Conservation (phyloP, 441 rosid species). For the Kokia cookei region DNA sequence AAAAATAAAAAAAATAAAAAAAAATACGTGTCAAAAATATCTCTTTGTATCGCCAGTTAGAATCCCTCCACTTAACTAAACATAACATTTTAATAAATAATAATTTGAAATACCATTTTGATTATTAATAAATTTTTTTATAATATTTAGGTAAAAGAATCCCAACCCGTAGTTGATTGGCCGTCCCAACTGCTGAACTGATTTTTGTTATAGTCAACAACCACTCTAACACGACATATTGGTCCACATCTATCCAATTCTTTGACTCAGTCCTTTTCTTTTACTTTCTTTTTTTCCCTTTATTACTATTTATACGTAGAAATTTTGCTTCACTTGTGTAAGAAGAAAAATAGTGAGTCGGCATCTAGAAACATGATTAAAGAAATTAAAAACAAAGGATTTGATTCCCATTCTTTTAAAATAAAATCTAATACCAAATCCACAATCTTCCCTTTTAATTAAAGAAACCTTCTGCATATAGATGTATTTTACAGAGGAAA, state of each 20-base stretch:
- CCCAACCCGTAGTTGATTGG: constrained; percentile 8
- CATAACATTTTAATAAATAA: no score
- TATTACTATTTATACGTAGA: constrained; percentile 7
- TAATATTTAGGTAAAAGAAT: no score
- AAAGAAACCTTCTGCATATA: not conserved
- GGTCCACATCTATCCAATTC: constrained; percentile 22
- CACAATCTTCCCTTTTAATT: constrained; percentile 6
- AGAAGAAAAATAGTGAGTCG: not conserved
- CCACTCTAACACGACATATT: constrained; percentile 28
- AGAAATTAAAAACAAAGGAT: not conserved
- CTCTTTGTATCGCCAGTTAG: no score
- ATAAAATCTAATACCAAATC: constrained; percentile 13
- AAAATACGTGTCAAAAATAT: no score
- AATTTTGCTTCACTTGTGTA: not conserved
- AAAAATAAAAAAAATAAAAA: no score
- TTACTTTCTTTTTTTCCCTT: not conserved
- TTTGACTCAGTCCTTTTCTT: constrained; percentile 32
- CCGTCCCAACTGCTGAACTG: constrained; percentile 25
- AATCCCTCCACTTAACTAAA: no score
- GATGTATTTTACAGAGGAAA: constrained; percentile 26
- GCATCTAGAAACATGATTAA: constrained; percentile 24
- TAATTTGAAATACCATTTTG: no score
- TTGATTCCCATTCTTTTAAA: not conserved
- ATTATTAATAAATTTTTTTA: no score
- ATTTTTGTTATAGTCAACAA: constrained; percentile 36